Percentiles rank a stretch among this genome's conserved stretches.
Evolutionary conservation across 163 green algal species (phyloP).

Genomic region (Prototheca wickerhamii): DNA sequence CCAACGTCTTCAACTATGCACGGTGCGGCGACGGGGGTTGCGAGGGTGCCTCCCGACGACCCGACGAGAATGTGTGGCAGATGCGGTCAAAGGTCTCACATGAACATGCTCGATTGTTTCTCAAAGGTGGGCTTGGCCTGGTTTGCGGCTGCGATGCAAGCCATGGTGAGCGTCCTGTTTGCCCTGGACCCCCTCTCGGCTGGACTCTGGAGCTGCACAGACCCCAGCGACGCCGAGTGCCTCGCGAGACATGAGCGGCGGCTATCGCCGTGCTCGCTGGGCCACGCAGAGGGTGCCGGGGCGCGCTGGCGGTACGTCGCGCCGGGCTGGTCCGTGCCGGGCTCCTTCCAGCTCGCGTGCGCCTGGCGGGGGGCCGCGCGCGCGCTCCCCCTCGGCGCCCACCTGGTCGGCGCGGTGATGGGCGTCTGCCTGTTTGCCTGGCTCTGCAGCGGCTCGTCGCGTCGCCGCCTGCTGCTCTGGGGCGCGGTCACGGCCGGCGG

Average conservation of each 20-base stretch:
- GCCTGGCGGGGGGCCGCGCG: constrained; percentile 21
- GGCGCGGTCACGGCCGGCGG: constrained; percentile 1
- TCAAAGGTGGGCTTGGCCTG: constrained; percentile 15
- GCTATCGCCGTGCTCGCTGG: background rate
- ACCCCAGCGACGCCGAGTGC: constrained; percentile 5
- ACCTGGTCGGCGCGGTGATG: constrained; percentile 32
- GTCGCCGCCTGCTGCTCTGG: constrained; percentile 14
- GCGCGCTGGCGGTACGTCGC: too few relatives aligned
- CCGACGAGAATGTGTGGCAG: background rate
- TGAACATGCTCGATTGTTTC: too few relatives aligned
- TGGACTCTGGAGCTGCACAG: background rate
- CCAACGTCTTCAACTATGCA: constrained; percentile 17
- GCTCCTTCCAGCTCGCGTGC: constrained; percentile 45
- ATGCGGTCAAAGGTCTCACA: too few relatives aligned
- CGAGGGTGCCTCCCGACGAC: background rate
- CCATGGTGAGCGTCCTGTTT: background rate
- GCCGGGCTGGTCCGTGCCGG: too few relatives aligned
- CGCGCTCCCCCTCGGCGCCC: constrained; percentile 18
- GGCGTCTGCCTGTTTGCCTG: constrained; percentile 9
- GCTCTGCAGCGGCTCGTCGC: background rate
- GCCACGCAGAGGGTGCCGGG: too few relatives aligned
- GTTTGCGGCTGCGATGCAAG: constrained; percentile 21
- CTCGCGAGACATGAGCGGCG: background rate
- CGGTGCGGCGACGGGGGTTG: constrained; percentile 13
- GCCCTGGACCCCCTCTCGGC: constrained; percentile 1